Percentiles rank a stretch among this genome's conserved stretches.
phyloP scores from a whole-genome alignment of 2,329 filamentous ascomycete species.

The Ophiostoma australiae region DNA sequence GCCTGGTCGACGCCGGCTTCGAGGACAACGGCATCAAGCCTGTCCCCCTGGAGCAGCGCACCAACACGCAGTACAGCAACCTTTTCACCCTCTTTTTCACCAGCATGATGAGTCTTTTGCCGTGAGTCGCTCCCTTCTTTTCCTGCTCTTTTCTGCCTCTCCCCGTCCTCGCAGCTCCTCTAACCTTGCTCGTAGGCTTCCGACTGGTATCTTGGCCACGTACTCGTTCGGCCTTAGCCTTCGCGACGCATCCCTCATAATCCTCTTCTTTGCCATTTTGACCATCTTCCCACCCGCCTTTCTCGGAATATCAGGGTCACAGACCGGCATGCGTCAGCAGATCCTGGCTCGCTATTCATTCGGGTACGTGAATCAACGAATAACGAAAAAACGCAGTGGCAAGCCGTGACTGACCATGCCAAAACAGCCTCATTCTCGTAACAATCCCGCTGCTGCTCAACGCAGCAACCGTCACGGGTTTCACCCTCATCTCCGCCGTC shows the following conservation, averaged over 20 bases:
- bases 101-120: conserved; percentile 52
- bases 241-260: conserved; percentile 52
- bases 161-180: conserved; percentile 1
- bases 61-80: conserved; percentile 48
- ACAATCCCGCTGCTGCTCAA: conserved; percentile 51
- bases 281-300: conserved; percentile 52
- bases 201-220: conserved; percentile 56
- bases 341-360: conserved; percentile 59
- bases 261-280: conserved; percentile 54
- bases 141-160: too few relatives aligned
- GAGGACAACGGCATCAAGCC: conserved; percentile 54
- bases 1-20: conserved; percentile 43
- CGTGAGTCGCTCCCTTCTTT: conserved; percentile 41
- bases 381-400: conserved; percentile 20
- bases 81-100: conserved; percentile 59
- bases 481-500: conserved; percentile 52
- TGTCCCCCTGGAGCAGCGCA: conserved; percentile 51
- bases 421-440: conserved; percentile 43
- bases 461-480: conserved; percentile 53
- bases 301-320: conserved; percentile 50
- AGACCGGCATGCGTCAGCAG: conserved; percentile 56
- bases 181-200: conserved; percentile 39
- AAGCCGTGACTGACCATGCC: not conserved
- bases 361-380: conserved; percentile 36
- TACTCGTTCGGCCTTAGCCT: conserved; percentile 49